Evolutionary conservation across 2,329 filamentous ascomycete genomes (phyloP), one percentile per base, ranked within the genome.

Genomic region (Xylogone sp.): DNA sequence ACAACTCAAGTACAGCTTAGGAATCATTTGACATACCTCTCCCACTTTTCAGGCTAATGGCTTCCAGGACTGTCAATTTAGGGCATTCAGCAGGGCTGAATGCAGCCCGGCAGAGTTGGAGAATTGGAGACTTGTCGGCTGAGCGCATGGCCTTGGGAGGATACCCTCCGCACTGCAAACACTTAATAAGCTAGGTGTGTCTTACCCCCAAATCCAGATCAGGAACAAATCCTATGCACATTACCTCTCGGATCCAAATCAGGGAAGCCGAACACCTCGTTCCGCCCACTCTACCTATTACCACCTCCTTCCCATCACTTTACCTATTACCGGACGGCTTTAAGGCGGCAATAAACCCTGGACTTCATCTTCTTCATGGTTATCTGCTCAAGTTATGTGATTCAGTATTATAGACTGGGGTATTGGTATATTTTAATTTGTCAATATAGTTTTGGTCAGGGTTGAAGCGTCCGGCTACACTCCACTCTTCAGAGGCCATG

Each of bases 381-480:
- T 39, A 16, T 16, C 34, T 39, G 13, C 10, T 39, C 5, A 39
- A 7, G 13, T 7, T 16, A 39, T 39, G 34, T 5, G n/a, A 39
- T 39, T 16, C 5, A 16, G 34, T 16, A 39, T 39, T 18, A 13
- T 39, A 39, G 34, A 18, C 5, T 39, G n/a, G 34, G 13, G 24
- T 27, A 27, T 27, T 27, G n/a, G 34, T 5, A 18, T 18, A 39
- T 16, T 16, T 39, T 16, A 16, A 6, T 6, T 39, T 39, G 34
- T 7, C 34, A 18, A 39, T 39, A 16, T 16, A 4, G 34, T 6
- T 39, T 16, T 39, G 34, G 5, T 6, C 34, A 39, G n/a, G 34
- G 34, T 18, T 16, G 24, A 27, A 39, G 7, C 51, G 49, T 9
- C 63, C 20, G 21, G 19, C 21, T 12, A 47, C 49, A 20, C 44